Evolutionary conservation across 345 rosid species (phyloP).

Genomic region (Aethionema arabicum): DNA sequence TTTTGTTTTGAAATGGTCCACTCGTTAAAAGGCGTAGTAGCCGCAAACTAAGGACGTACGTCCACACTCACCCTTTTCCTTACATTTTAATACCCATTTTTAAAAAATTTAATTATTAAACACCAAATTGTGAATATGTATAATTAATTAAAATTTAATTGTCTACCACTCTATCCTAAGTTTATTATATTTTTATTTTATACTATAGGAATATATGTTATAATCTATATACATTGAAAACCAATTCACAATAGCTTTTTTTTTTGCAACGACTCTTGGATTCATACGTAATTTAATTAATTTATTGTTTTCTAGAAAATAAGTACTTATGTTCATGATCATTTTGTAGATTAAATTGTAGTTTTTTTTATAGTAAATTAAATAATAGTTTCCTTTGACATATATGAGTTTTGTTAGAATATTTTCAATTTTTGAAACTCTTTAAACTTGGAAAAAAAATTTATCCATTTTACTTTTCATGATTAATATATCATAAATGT

Average conservation of each 20-base stretch:
- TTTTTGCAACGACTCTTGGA: conserved; percentile 3
- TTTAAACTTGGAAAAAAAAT: too few species aligned
- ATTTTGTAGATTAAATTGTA: too few species aligned
- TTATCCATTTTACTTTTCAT: too few species aligned
- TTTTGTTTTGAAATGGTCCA: conserved; percentile 30
- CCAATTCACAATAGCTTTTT: background rate
- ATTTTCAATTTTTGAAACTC: too few species aligned
- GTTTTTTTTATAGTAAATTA: too few species aligned
- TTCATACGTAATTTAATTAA: background rate
- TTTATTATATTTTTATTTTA: conserved; percentile 6
- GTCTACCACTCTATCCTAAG: conserved; percentile 13
- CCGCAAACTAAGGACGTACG: conserved; percentile 36
- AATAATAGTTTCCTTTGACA: too few species aligned
- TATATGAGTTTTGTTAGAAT: too few species aligned
- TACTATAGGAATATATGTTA: conserved; percentile 17
- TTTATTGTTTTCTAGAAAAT: background rate
- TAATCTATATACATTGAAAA: background rate
- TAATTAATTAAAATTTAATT: background rate
- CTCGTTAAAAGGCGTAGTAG: conserved; percentile 25
- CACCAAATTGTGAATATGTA: conserved; percentile 15
- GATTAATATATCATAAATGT: too few species aligned
- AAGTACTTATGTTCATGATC: background rate
- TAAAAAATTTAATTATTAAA: background rate
- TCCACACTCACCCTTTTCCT: conserved; percentile 33
- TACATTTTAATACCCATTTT: background rate